These are phyloP conservation scores for Pyrus pyrifolia DNA, from an alignment of 306 rosid genomes.

Conservation along the genomic window DNA sequence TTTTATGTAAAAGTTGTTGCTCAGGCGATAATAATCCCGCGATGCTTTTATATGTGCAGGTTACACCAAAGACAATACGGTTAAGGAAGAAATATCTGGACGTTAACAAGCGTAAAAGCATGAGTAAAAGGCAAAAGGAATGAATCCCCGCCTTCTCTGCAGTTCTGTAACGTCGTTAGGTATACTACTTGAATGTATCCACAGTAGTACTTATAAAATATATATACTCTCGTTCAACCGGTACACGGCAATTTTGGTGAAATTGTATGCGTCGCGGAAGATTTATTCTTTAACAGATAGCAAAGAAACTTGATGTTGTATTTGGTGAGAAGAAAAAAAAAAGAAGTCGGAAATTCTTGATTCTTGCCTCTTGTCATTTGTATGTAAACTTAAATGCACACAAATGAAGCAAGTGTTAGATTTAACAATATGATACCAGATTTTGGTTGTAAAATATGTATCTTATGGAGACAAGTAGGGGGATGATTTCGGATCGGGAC, in stretches of 20 bases:
- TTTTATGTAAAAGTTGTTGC: neutral
- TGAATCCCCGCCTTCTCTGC: conserved; percentile 27
- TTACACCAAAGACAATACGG: conserved; percentile 85
- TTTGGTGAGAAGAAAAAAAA: too few species aligned
- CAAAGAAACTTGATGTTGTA: neutral
- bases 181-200: neutral
- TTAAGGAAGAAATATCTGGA: conserved; percentile 88
- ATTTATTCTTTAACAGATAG: conserved; percentile 18
- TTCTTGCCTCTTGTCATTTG: too few species aligned
- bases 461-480: neutral
- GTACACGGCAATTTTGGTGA: conserved; percentile 24
- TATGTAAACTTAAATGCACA: too few species aligned
- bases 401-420: neutral
- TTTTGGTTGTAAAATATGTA: neutral
- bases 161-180: conserved; percentile 23
- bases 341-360: too few species aligned
- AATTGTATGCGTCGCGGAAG: conserved; percentile 7
- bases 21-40: neutral
- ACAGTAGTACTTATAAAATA: conserved; percentile 1
- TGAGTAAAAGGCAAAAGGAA: conserved; percentile 77
- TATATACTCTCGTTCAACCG: neutral
- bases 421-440: neutral
- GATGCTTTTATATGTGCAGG: conserved; percentile 34
- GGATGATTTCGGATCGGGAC: too few species aligned
- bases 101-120: conserved; percentile 75